Percentiles rank a stretch among this genome's conserved stretches.
Conservation (phyloP, 1,139 yeast species). For the Suhomyces coccinellae region DNA sequence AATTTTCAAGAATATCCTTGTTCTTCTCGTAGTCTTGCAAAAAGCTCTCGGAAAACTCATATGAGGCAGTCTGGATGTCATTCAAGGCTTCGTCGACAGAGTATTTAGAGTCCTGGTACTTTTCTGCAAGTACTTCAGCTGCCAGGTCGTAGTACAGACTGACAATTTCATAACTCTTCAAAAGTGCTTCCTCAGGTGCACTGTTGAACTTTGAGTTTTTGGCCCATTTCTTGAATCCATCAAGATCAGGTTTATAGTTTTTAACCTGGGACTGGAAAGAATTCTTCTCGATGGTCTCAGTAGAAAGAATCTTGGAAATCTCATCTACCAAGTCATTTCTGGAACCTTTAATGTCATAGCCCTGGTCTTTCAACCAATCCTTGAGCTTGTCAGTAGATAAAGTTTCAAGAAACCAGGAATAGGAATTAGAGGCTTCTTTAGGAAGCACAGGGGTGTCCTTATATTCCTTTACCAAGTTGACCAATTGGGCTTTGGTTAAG, state of each 20-base stretch:
- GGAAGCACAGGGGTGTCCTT: constrained; percentile 40
- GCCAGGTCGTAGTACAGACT: constrained; percentile 46
- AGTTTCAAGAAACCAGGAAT: constrained; percentile 23
- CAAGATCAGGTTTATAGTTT: constrained; percentile 22
- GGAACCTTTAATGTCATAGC: constrained; percentile 25
- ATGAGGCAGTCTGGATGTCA: constrained; percentile 24
- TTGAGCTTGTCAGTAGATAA: constrained; percentile 24
- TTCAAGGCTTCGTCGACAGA: constrained; percentile 25
- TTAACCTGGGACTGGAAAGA: constrained; percentile 18
- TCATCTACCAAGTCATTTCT: constrained; percentile 24
- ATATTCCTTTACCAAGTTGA: constrained; percentile 47
- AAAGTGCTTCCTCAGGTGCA: constrained; percentile 25
- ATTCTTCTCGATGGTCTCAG: constrained; percentile 2
- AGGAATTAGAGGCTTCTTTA: constrained; percentile 21
- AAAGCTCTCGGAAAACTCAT: constrained; percentile 22
- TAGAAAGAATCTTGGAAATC: constrained; percentile 1
- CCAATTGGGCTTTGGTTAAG: constrained; percentile 47
- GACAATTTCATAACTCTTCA: constrained; percentile 25
- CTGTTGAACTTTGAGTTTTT: constrained; percentile 8
- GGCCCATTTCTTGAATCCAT: constrained; percentile 20
- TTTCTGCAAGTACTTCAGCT: constrained; percentile 27
- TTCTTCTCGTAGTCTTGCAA: constrained; percentile 16
- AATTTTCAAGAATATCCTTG: constrained; percentile 14
- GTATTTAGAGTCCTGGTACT: constrained; percentile 21
- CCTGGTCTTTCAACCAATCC: constrained; percentile 27